Evolutionary conservation across 257 asterid genomes (phyloP).

Genomic region (Eucommia ulmoides): DNA sequence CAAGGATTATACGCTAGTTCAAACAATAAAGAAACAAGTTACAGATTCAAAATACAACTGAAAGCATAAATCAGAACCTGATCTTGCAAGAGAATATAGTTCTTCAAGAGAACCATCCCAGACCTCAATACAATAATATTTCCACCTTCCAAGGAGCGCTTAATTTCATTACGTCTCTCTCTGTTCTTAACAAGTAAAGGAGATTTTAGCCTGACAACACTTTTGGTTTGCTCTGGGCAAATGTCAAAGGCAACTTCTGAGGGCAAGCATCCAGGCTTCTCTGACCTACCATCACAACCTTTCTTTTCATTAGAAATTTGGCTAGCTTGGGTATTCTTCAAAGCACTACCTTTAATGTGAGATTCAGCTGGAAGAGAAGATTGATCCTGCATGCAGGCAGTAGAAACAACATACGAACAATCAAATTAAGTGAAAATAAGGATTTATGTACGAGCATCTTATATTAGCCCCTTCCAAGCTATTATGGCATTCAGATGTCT

Average conservation of each 20-base stretch:
- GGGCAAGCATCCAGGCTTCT: too few species aligned
- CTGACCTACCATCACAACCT: slow-evolving; percentile 13
- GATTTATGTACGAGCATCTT: too few species aligned
- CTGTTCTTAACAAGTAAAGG: slow-evolving; percentile 32
- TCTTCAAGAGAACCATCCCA: slow-evolving; percentile 67
- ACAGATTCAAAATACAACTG: neutral
- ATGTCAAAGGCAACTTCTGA: slow-evolving; percentile 50
- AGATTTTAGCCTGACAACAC: slow-evolving; percentile 20
- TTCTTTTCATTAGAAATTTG: slow-evolving; percentile 9
- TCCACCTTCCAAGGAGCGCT: slow-evolving; percentile 21
- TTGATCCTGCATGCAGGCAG: too few species aligned
- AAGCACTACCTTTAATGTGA: too few species aligned
- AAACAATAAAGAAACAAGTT: neutral
- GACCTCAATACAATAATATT: slow-evolving; percentile 28
- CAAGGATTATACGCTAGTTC: neutral
- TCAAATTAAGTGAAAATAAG: too few species aligned
- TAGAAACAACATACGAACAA: too few species aligned
- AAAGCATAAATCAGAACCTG: slow-evolving; percentile 32
- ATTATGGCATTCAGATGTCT: too few species aligned
- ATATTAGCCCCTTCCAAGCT: too few species aligned
- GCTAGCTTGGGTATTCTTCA: too few species aligned
- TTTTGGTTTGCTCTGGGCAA: slow-evolving; percentile 22
- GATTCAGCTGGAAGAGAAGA: too few species aligned
- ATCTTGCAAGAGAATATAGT: slow-evolving; percentile 34
- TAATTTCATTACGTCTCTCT: slow-evolving; percentile 33